Evolutionary conservation across 1,284 basidiomycete genomes (phyloP).

Genomic region (Quambalaria eucalypti): DNA sequence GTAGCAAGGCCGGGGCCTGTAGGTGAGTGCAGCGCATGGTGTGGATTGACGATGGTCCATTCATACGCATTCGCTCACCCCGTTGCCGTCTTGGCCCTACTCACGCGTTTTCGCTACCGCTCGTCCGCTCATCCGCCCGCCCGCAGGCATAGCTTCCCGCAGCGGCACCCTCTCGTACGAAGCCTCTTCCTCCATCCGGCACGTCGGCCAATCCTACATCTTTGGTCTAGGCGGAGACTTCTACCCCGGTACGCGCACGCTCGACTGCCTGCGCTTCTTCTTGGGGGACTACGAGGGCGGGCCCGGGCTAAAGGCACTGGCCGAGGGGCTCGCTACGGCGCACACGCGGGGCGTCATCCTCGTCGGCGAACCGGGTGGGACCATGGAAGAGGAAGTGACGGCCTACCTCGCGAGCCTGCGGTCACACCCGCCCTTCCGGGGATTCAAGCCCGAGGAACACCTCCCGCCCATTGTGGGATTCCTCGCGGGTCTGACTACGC

Average conservation of each 20-base stretch:
- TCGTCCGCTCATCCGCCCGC: too few relatives aligned
- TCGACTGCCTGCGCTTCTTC: slow-evolving; percentile 31
- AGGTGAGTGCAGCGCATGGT: neutral
- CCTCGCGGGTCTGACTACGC: slow-evolving; percentile 23
- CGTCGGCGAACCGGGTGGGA: slow-evolving; percentile 30
- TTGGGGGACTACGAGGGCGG: slow-evolving; percentile 17
- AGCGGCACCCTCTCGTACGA: slow-evolving; percentile 41
- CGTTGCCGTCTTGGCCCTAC: neutral
- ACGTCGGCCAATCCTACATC: slow-evolving; percentile 23
- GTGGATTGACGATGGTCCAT: too few relatives aligned
- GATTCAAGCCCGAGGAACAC: neutral
- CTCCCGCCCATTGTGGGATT: slow-evolving; percentile 27
- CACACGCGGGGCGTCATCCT: slow-evolving; percentile 15
- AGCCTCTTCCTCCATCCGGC: slow-evolving; percentile 19
- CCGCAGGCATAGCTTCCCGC: slow-evolving; percentile 20
- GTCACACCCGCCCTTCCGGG: neutral
- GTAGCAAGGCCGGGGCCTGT: slow-evolving; percentile 16
- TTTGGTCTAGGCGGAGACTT: slow-evolving; percentile 34
- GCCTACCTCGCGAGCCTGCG: slow-evolving; percentile 12
- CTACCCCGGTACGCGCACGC: slow-evolving; percentile 39
- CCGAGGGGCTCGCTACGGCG: too few relatives aligned
- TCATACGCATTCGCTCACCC: too few relatives aligned
- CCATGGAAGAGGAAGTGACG: slow-evolving; percentile 35
- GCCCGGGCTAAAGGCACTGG: too few relatives aligned
- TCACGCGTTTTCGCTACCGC: neutral